A percentile compares a stretch with the other conserved stretches of the same genome.
phyloP scores from a whole-genome alignment of 129 eudicot genomes.

The Chrysanthemum lavandulifolium region DNA sequence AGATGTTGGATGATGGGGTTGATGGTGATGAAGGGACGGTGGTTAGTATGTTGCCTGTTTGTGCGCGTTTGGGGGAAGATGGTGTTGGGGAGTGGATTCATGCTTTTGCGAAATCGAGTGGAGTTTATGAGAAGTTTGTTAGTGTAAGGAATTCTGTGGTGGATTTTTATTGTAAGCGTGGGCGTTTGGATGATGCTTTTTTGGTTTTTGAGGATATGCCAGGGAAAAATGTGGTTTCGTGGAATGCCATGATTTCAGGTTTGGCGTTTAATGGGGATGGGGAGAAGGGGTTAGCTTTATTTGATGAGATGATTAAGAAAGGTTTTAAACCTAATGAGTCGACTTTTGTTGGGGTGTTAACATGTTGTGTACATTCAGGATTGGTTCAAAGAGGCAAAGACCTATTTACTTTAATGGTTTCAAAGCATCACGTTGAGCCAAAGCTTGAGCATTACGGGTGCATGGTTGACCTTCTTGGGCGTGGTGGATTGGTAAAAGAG shows the following conservation, averaged over 20 bases:
- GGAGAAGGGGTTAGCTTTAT: conserved; percentile 61
- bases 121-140: conserved; percentile 44
- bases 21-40: conserved; percentile 76
- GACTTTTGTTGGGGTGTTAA: conserved; percentile 70
- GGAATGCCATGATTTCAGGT: conserved; percentile 82
- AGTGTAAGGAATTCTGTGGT: conserved; percentile 69
- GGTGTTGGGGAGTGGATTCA: conserved; percentile 51
- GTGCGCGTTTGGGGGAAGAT: conserved; percentile 67
- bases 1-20: conserved; percentile 52
- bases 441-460: conserved; percentile 92
- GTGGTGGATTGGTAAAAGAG: conserved; percentile 65
- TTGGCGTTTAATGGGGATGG: conserved; percentile 72
- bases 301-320: conserved; percentile 59
- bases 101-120: conserved; percentile 51
- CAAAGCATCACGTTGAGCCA: conserved; percentile 41
- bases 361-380: conserved; percentile 84
- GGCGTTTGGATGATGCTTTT: conserved; percentile 49
- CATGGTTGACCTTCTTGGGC: conserved; percentile 89
- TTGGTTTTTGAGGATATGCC: conserved; percentile 57
- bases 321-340: conserved; percentile 58
- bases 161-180: conserved; percentile 72
- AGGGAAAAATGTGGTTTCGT: conserved; percentile 63
- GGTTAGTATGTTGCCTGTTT: conserved; percentile 64
- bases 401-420: conserved; percentile 51
- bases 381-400: conserved; percentile 62